Base-by-base conservation (phyloP, 208 protist genomes). In the Wallacemonas sp. region DNA sequence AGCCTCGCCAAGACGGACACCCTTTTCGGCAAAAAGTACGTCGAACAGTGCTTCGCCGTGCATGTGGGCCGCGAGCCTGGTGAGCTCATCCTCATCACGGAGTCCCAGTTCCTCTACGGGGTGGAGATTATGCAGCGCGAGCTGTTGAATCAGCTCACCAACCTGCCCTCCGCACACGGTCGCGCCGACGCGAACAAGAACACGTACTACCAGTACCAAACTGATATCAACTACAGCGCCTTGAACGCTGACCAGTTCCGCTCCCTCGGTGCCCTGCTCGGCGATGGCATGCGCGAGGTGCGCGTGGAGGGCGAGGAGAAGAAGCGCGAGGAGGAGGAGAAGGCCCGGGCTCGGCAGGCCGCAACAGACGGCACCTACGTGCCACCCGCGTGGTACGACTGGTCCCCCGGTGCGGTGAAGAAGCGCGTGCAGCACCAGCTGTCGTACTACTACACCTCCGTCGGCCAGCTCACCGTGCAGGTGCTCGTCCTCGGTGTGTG, bases 31-130 rank as follows among this genome's bases (percentile, higher is more conserved):
- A 76, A 80, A 22, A 85, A 78, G 54, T 94, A 94, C 62, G 76
- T 94, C 4, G 88, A 94, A 65, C 88, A 91, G 81, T 94, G 82
- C 73, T 89, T 94, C 59, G 84, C 77, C 45, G 85, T 94, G 36
- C 88, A 90, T 63, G 85, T 94, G 1, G 88, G 88, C 2, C 83
- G 82, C 29, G 80, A 91, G 70, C 80, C 88, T 0, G 88, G 88
- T 0, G 82, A 89, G 66, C 63, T 94, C 25, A 77, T 94, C 10
- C 84, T 82, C 31, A 86, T 94, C 50, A 91, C 88, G 1, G 84
- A 94, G 67, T 72, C 81, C 18, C 88, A 94, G 61, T 91, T 91
- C 33, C 67, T 91, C 16, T 91, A 88, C 63, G 88, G 82, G 18
- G 73, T 86, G 12, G 88, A 94, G 46, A 41, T 94, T 26, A 65